Base-by-base conservation (phyloP, 2,329 filamentous ascomycete genomes). In the Claviceps humidiphila region DNA sequence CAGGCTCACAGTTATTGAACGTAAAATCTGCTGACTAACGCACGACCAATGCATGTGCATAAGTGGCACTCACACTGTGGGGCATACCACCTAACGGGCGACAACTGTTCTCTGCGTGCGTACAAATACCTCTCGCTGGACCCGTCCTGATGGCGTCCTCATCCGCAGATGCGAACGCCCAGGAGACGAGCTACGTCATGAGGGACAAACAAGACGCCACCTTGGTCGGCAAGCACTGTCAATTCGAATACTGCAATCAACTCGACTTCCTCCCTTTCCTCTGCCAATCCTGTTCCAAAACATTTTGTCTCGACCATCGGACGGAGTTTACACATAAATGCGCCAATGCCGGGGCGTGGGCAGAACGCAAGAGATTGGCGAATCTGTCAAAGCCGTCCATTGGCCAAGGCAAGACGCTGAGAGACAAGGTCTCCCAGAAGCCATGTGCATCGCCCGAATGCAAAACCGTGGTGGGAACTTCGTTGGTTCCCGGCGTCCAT, bases 251-350 rank as follows among this genome's bases (percentile, higher is more conserved):
- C 75, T 98, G 93, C 75, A 85, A 90, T 66, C 87, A 93, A 65
- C 86, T 97, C 55, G 93, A 97, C 70, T 97, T 98, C 68, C 81
- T 98, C 4, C 93, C 93, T 4, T 97, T 97, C 69, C 78, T 82
- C 64, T 98, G 93, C 72, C 87, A 94, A 66, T 93, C 87, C 59
- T 98, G 93, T 71, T 78, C 67, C 57, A 78, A 80, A 54, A 91
- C 85, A 16, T 98, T 83, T 73, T 98, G 94, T 67, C 85, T 95
- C 58, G 91, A 97, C 65, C 93, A 98, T 74, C 87, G 91, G 52
- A 85, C 82, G 61, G 91, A 97, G 72, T 79, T 81, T 20, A 73
- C 87, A 0, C 94, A 98, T 71, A 78, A 81, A 63, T 85, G 81
- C 68, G 60, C 70, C 50, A 73, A 79, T 49, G 72, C 70, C 2